Percentiles rank a stretch among this genome's conserved stretches.
Conservation (phyloP, 306 rosid species). For the Prunus campanulata region DNA sequence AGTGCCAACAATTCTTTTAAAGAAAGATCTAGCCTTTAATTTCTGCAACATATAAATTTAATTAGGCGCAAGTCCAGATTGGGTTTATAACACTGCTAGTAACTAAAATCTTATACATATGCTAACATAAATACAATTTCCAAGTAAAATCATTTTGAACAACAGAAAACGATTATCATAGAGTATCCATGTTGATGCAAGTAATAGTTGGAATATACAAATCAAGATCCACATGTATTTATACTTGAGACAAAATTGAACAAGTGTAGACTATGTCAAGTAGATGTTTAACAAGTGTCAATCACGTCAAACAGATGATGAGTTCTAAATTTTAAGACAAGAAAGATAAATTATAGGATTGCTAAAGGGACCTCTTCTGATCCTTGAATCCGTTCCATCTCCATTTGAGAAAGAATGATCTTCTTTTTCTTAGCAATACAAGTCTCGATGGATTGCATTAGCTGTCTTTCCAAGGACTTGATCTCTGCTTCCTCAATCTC, state of each 20-base stretch:
- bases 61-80: constrained; percentile 10
- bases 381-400: constrained; percentile 69
- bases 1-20: constrained; percentile 87
- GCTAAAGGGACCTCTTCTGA: constrained; percentile 58
- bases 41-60: constrained; percentile 51
- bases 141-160: background rate
- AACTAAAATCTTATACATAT: background rate
- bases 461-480: constrained; percentile 75
- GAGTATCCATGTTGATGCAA: background rate
- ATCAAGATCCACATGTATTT: background rate
- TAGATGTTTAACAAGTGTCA: background rate
- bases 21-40: constrained; percentile 69
- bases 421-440: constrained; percentile 73
- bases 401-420: constrained; percentile 67
- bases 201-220: background rate
- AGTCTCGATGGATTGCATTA: constrained; percentile 82
- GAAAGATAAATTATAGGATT: background rate
- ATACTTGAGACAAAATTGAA: background rate
- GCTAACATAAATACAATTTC: background rate
- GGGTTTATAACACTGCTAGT: constrained; percentile 1
- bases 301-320: background rate
- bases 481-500: constrained; percentile 85
- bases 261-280: too few species aligned
- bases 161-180: background rate
- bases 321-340: background rate